A percentile compares a stretch with the other conserved stretches of the same genome.
Conservation (phyloP, 495 filamentous ascomycete genomes). For the Xylaria bambusicola region DNA sequence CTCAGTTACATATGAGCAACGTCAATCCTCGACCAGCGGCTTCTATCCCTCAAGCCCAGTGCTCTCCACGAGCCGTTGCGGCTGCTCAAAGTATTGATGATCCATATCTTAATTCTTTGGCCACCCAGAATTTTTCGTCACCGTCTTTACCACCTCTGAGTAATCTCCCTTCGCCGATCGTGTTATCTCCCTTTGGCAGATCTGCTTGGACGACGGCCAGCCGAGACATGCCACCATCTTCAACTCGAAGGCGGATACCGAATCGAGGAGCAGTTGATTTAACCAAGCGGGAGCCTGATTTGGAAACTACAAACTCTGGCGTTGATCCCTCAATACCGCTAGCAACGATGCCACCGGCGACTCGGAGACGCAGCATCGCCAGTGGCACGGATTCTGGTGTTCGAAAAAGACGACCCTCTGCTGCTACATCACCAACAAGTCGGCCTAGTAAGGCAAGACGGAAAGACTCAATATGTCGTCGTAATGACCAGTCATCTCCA, state of each 20-base stretch:
- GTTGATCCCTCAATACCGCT: conserved; percentile 23
- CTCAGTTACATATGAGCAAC: conserved; percentile 14
- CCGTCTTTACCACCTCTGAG: conserved; percentile 36
- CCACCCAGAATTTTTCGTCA: conserved; percentile 37
- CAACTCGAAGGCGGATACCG: conserved; percentile 5
- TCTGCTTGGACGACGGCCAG: conserved; percentile 22
- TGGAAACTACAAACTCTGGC: conserved; percentile 6
- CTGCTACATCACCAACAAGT: conserved; percentile 19
- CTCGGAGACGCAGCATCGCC: conserved; percentile 19
- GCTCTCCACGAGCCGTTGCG: not conserved
- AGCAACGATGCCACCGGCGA: conserved; percentile 23
- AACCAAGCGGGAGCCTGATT: conserved; percentile 27
- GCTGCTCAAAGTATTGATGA: conserved; percentile 29
- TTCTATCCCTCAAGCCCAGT: not conserved
- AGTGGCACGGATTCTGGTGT: not conserved
- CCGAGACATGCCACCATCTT: conserved; percentile 22
- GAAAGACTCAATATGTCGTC: conserved; percentile 20
- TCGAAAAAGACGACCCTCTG: conserved; percentile 34
- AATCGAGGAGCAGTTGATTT: conserved; percentile 25
- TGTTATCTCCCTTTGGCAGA: conserved; percentile 18
- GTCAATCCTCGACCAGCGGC: not conserved
- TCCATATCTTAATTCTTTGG: conserved; percentile 29
- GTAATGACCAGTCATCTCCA: conserved; percentile 15
- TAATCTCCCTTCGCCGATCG: conserved; percentile 23
- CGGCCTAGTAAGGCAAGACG: conserved; percentile 38